Conservation (phyloP, 164 flowering plant species). For the Saururus chinensis region DNA sequence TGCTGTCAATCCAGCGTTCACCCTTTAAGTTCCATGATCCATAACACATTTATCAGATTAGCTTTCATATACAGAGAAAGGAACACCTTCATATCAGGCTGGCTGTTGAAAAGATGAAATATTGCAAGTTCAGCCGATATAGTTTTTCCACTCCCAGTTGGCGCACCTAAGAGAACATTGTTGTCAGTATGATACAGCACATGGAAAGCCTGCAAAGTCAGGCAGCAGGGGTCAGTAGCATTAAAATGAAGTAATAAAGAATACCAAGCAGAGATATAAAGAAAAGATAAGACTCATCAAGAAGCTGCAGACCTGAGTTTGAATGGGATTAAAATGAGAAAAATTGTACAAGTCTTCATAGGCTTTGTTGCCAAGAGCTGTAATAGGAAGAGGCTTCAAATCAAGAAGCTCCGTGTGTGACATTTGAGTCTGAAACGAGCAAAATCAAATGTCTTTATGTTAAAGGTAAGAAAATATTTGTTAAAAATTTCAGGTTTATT, state of each 20-base stretch:
- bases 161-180: constrained; percentile 95
- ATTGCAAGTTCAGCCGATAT: constrained; percentile 99
- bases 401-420: constrained; percentile 94
- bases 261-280: neutral
- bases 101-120: constrained; percentile 87
- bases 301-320: constrained; percentile 67
- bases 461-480: neutral
- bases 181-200: constrained; percentile 79
- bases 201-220: constrained; percentile 69
- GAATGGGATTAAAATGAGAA: constrained; percentile 97
- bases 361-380: constrained; percentile 59
- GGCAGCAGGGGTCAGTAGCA: constrained; percentile 1
- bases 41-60: neutral
- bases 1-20: too few species aligned
- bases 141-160: constrained; percentile 99
- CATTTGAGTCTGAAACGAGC: constrained; percentile 48
- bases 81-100: constrained; percentile 95
- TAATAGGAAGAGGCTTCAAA: constrained; percentile 85
- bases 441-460: neutral
- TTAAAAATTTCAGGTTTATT: neutral
- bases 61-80: neutral
- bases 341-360: constrained; percentile 76
- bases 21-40: neutral
- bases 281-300: neutral
- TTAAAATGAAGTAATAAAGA: neutral